A percentile compares a stretch with the other conserved stretches of the same genome.
Conservation (phyloP, 768 basidiomycete species). For the Hypholoma fasciculare region DNA sequence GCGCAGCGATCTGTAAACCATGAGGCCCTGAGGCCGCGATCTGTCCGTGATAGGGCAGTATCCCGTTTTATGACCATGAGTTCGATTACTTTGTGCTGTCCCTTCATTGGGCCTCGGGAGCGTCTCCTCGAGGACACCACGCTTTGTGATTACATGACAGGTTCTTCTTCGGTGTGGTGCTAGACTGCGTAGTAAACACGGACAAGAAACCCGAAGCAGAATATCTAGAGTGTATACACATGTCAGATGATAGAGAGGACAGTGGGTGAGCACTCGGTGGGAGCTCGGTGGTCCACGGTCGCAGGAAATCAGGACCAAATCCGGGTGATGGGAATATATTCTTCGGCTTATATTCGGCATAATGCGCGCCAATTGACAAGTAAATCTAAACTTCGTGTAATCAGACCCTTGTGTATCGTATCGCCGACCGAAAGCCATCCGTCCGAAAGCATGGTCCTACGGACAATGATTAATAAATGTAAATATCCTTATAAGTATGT, state of each 20-base stretch:
- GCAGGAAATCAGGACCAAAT: neutral
- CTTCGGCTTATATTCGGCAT: neutral
- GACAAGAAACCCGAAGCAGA: neutral
- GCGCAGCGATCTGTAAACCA: slow-evolving; percentile 2
- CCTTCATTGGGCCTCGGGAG: neutral
- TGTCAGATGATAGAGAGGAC: neutral
- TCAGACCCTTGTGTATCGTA: neutral
- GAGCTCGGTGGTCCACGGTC: no score
- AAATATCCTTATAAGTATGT: neutral
- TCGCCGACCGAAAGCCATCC: neutral
- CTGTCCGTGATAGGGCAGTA: neutral
- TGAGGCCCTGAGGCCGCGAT: neutral
- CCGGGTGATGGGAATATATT: neutral
- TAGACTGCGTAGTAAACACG: neutral
- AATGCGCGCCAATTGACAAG: neutral
- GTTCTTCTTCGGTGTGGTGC: neutral
- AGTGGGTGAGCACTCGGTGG: neutral
- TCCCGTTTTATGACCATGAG: slow-evolving; percentile 4
- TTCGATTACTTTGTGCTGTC: neutral
- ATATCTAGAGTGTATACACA: neutral
- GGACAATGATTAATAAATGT: neutral
- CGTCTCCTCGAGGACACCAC: slow-evolving; percentile 2
- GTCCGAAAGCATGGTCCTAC: neutral
- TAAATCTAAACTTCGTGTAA: no score
- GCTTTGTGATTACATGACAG: slow-evolving; percentile 6